A percentile compares a stretch with the other conserved stretches of the same genome.
Conservation (phyloP, 225 moss, liverwort and hornwort species). For the Bryoerythrophyllum caledonicum region DNA sequence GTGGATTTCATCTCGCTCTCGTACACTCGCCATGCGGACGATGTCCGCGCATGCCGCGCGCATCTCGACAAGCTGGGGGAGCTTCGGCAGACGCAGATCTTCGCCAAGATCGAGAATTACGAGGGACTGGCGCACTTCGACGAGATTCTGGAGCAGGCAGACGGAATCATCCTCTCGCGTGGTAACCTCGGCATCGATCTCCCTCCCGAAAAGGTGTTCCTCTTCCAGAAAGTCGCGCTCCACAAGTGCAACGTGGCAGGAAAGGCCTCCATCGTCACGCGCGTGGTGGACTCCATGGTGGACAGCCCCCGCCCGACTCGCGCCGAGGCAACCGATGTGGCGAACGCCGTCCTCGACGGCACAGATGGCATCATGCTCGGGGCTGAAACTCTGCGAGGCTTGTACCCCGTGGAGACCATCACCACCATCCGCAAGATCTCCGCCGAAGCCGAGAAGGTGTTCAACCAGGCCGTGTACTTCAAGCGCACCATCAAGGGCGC, state of each 20-base stretch:
- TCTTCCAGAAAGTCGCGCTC: conserved; percentile 87
- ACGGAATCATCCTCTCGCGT: conserved; percentile 88
- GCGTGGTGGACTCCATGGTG: conserved; percentile 93
- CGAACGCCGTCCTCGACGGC: conserved; percentile 89
- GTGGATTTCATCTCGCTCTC: conserved; percentile 61
- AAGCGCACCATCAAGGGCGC: conserved; percentile 73
- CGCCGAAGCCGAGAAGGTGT: conserved; percentile 97
- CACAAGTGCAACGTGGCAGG: conserved; percentile 87
- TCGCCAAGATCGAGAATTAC: conserved; percentile 59
- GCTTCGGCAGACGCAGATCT: conserved; percentile 56
- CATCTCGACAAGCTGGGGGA: conserved; percentile 48
- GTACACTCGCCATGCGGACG: conserved; percentile 56
- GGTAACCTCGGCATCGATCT: conserved; percentile 91
- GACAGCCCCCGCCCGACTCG: conserved; percentile 89
- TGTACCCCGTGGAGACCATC: conserved; percentile 83
- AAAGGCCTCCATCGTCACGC: conserved; percentile 81
- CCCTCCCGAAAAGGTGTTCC: conserved; percentile 86
- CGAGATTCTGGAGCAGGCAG: conserved; percentile 76
- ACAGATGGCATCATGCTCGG: conserved; percentile 86
- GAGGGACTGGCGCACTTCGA: conserved; percentile 87
- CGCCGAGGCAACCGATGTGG: conserved; percentile 91
- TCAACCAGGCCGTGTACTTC: conserved; percentile 82
- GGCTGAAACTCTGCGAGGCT: conserved; percentile 80
- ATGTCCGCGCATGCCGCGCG: conserved; percentile 48
- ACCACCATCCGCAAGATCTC: conserved; percentile 78